Evolutionary conservation across 371 early-diverging fungal genomes (phyloP).

Genomic region (Mucor racemosus): DNA sequence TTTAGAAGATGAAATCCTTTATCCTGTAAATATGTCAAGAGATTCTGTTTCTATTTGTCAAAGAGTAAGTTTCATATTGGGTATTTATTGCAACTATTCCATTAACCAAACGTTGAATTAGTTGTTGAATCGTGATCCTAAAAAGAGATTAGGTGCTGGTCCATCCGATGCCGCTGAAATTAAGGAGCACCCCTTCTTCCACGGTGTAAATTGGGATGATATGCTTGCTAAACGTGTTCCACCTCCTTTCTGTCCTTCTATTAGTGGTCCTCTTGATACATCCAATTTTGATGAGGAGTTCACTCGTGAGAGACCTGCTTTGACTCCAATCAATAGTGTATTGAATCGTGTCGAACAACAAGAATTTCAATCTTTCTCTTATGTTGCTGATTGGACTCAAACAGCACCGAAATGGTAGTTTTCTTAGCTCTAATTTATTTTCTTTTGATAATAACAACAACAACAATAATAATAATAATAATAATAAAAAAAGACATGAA

Average conservation of each 20-base stretch:
- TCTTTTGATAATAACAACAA: not conserved
- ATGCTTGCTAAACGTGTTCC: slow-evolving; percentile 81
- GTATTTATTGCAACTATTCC: not conserved
- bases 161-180: slow-evolving; percentile 89
- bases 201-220: slow-evolving; percentile 93
- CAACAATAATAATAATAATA: too few species aligned
- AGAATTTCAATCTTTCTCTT: slow-evolving; percentile 92
- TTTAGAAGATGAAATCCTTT: slow-evolving; percentile 90
- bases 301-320: slow-evolving; percentile 87
- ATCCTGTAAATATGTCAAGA: slow-evolving; percentile 90
- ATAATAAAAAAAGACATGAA: too few species aligned
- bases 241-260: slow-evolving; percentile 90
- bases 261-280: slow-evolving; percentile 83
- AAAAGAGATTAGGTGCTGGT: slow-evolving; percentile 85
- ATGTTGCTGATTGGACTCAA: slow-evolving; percentile 76
- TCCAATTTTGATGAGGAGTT: slow-evolving; percentile 98
- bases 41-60: slow-evolving; percentile 92
- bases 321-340: slow-evolving; percentile 87
- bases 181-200: slow-evolving; percentile 93
- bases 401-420: slow-evolving; percentile 4
- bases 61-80: slow-evolving; percentile 52
- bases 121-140: slow-evolving; percentile 89
- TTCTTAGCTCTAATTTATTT: not conserved
- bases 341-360: slow-evolving; percentile 85
- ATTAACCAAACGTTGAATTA: slow-evolving; percentile 30